Base-by-base conservation (phyloP, 73 alveolate genomes). In the Stentor roeselii region DNA sequence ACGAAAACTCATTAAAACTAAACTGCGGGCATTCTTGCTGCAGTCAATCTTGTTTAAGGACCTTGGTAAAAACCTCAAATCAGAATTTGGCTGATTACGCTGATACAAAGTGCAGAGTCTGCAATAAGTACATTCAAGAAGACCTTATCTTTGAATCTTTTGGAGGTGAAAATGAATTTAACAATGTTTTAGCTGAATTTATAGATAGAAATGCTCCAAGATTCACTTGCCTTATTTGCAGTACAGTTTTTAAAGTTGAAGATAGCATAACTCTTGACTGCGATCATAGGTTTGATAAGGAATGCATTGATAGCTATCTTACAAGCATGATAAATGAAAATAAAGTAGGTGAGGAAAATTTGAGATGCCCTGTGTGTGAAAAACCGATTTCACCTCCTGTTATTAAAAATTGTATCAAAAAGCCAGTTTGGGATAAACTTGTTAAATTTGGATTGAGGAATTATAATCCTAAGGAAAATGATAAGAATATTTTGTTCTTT, bases 251-350 rank as follows among this genome's bases (percentile, higher is more conserved):
- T 30, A 21, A 34, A 67, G 42, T 67, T 32, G 37, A 67, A 30
- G 80, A 67, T 30, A 40, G 80, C 41, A 67, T 67, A 1, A 67
- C 80, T 21, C 41, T 67, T 21, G 41, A 67, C n/a, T 67, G 80
- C 41, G 80, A 67, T 67, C 80, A 67, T 67, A 67, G 80, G 34
- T 67, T 67, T 67, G 21, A 40, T 34, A n/a, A 67, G 0, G 37
- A 1, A 27, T 67, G 80, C 42, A 11, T 67, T 27, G 11, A 21
- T 27, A 40, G 3, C 27, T 32, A 30, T 67, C 50, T 34, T 1
- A 67, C 21, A 30, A 2, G 42, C 11, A 67, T 21, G n/a, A 67
- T 67, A 1, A 40, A 67, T 67, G 50, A 67, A 67, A 34, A 40
- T 27, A 67, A 34, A 30, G 42, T 67, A 1, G 37, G 21, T 32